These are phyloP conservation scores for Nakazawaea populi DNA, from an alignment of 805 yeast genomes.

Conservation along the genomic window DNA sequence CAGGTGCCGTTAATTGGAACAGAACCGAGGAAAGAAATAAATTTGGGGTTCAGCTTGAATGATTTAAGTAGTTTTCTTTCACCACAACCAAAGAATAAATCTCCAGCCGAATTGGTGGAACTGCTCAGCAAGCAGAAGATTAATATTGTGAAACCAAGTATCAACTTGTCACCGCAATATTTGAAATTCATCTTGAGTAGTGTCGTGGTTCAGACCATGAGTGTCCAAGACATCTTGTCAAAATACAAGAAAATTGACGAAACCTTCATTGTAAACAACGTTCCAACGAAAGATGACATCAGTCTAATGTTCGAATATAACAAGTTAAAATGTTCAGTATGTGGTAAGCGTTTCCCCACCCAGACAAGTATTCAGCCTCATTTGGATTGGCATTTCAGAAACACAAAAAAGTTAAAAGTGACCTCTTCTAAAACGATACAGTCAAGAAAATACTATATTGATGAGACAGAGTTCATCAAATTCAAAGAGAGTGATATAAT, in stretches of 20 bases:
- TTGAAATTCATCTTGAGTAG: slow-evolving; percentile 6
- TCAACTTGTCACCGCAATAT: neutral
- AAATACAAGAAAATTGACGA: slow-evolving; percentile 21
- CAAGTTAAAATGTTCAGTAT: slow-evolving; percentile 76
- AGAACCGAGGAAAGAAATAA: slow-evolving; percentile 1
- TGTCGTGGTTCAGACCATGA: neutral
- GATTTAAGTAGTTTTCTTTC: slow-evolving; percentile 4
- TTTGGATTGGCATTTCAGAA: slow-evolving; percentile 94
- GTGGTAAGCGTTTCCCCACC: slow-evolving; percentile 81
- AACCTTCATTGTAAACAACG: slow-evolving; percentile 31
- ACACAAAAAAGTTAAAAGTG: slow-evolving; percentile 67
- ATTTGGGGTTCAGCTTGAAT: slow-evolving; percentile 7
- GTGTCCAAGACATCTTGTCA: neutral
- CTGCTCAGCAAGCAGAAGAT: neutral
- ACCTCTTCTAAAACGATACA: slow-evolving; percentile 45
- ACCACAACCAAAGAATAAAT: neutral
- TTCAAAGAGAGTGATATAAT: slow-evolving; percentile 64
- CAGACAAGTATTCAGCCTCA: slow-evolving; percentile 62
- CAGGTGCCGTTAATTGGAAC: slow-evolving; percentile 5
- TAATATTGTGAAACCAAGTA: neutral
- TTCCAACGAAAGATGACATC: slow-evolving; percentile 26
- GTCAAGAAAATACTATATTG: slow-evolving; percentile 78
- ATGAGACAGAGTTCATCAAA: slow-evolving; percentile 63
- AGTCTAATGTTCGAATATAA: slow-evolving; percentile 40
- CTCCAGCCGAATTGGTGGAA: slow-evolving; percentile 1